Base-by-base conservation (phyloP, 345 rosid species). In the Geranium rotundifolium region DNA sequence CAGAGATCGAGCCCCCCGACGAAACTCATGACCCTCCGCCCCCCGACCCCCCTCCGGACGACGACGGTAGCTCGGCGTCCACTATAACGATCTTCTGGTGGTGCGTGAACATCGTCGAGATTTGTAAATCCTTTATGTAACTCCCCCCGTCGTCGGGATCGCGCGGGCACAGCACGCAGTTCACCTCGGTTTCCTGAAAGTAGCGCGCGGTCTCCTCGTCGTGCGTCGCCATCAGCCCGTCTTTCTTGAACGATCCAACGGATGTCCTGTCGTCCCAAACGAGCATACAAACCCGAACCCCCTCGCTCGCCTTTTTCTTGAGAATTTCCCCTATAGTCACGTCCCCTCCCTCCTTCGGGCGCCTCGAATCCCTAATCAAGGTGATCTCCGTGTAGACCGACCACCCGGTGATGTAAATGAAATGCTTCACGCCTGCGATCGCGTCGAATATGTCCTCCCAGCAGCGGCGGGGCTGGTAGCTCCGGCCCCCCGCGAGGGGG, bases 231-330 rank as follows among this genome's bases (percentile, higher is more conserved):
- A 93, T 93, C 62, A 93, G 72, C 23, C 99, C 99, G 68, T 90
- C 96, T 73, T 79, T 85, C 60, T 86, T 93, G 60, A 93, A 81
- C 64, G 86, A 68, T 65, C 84, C 88, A 67, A 90, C 96, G 23
- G 99, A 93, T 55, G 99, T 93, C 73, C 99, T 86, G 65, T 93
- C 99, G 57, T 93, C 99, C 99, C 99, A 93, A 64, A 93, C 85
- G 14, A 93, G 97, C 83, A 93, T 78, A 58, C 82, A 75, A 52
- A 93, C 97, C 79, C 84, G 79, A 37, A 93, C 96, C 72, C 97
- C 99, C 79, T 93, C 97, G 49, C 82, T 83, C 2, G 96, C 96
- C 75, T 80, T 90, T 77, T 84, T 88, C 79, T 93, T 90, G 6
- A 93, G 95, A 57, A 93, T 75, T 73, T 88, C 97, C 57, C 99